Conservation (phyloP, 148 eudicot genomes). For the Euryodendron excelsum region DNA sequence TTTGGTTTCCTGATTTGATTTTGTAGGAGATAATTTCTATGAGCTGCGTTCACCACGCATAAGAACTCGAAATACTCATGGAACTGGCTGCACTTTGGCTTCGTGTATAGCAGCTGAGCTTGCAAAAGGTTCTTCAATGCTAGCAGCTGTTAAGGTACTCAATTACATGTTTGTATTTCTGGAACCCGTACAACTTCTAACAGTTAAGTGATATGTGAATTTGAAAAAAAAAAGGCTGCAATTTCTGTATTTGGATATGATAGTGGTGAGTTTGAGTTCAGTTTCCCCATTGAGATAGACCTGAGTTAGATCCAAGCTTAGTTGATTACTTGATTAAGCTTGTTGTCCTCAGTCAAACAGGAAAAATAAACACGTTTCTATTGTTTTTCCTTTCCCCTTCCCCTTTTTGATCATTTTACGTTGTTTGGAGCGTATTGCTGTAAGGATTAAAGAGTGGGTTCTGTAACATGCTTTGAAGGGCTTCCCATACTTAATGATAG, state of each 20-base stretch:
- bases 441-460: not conserved
- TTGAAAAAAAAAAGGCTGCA: not conserved
- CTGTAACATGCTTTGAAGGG: not conserved
- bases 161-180: not conserved
- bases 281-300: not conserved
- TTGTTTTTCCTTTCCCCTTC: not conserved
- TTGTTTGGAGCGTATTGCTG: not conserved
- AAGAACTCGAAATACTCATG: slow-evolving; percentile 80
- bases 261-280: not conserved
- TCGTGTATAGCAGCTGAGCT: slow-evolving; percentile 95
- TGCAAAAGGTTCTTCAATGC: slow-evolving; percentile 78
- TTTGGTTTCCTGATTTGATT: slow-evolving; percentile 14
- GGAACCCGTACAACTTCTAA: not conserved
- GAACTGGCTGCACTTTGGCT: slow-evolving; percentile 96
- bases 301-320: not conserved
- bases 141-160: slow-evolving; percentile 80
- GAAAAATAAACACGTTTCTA: not conserved
- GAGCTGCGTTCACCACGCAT: slow-evolving; percentile 75
- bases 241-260: not conserved
- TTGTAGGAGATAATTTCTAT: slow-evolving; percentile 59
- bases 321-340: slow-evolving; percentile 9
- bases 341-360: not conserved
- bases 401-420: not conserved
- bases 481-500: not conserved
- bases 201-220: not conserved